Base-by-base conservation (phyloP, 306 rosid genomes). In the Begonia masoniana region DNA sequence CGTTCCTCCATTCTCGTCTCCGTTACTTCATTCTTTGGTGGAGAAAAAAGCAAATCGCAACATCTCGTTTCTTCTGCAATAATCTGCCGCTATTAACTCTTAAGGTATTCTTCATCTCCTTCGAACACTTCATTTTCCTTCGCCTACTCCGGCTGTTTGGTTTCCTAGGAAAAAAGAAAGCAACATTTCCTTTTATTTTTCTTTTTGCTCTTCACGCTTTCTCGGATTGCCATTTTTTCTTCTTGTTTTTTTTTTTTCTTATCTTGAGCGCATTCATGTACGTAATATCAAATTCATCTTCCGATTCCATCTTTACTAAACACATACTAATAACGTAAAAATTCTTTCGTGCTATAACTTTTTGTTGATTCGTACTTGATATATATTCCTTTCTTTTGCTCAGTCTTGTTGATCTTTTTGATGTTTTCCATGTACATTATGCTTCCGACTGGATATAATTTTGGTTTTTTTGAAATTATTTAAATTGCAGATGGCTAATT, bases 11-110 rank as follows among this genome's bases (percentile, higher is more conserved):
- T 2, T 21, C 24, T 21, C 24, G 24, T 21, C 24, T 21, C 24
- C 24, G 3, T 2, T 21, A 21, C 4, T 21, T 21, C 2, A 21
- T 21, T 21, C 2, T 21, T 21, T 21, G 24, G 24, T 3, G 24
- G 24, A 21, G 24, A 21, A 21, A 21, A 21, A 21, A 21, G 24
- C 24, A 21, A 21, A 21, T 21, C 24, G 24, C 24, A 3, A 2
- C 24, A 21, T 58, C 62, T 6, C 53, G 26, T 58, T 24, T 60
- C 41, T 39, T 13, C 57, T 41, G 41, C 41, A 19, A 11, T 51
- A 46, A 17, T 21, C 45, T 31, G 49, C 49, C 36, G 50, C 31
- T 54, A 24, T 47, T 49, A 36, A 43, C 59, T 50, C 62, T 49
- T 52, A 54, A n/a, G 56, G 50, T 61, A 45, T 21, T 21, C 24